Conservation (phyloP, 768 basidiomycete species). For the Mycena maculata region DNA sequence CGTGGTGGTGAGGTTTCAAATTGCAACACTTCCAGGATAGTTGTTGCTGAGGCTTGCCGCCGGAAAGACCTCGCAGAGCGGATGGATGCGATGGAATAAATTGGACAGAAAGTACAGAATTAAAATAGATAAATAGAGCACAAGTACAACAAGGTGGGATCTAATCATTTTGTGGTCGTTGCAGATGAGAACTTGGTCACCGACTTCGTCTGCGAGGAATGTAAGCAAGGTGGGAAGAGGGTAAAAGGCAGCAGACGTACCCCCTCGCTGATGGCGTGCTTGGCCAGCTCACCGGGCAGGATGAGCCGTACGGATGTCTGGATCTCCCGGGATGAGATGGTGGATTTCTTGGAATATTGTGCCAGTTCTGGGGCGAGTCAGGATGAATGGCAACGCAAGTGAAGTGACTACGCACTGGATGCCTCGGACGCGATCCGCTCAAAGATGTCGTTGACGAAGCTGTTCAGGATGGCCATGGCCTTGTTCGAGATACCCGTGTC, state of each 20-base stretch:
- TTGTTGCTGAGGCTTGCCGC: too few relatives aligned
- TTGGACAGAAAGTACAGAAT: conserved; percentile 7
- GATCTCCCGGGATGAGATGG: conserved; percentile 98
- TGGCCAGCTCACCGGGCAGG: conserved; percentile 96
- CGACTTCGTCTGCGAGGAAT: conserved; percentile 28
- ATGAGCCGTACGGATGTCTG: conserved; percentile 96
- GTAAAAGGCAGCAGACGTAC: conserved; percentile 47
- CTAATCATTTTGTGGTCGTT: conserved; percentile 51
- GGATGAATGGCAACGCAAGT: not conserved
- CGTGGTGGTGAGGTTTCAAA: too few relatives aligned
- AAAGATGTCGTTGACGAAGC: conserved; percentile 94
- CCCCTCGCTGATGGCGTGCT: conserved; percentile 98
- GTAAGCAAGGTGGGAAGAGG: not conserved
- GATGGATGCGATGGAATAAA: too few relatives aligned
- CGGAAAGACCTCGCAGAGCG: too few relatives aligned
- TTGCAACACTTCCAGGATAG: too few relatives aligned
- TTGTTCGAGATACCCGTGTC: conserved; percentile 99
- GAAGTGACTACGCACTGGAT: conserved; percentile 68
- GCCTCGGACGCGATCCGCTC: conserved; percentile 93
- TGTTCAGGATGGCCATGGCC: conserved; percentile 92
- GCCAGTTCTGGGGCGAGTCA: conserved; percentile 76
- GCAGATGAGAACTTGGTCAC: conserved; percentile 56
- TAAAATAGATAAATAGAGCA: conserved; percentile 26
- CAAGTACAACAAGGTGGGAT: conserved; percentile 7
- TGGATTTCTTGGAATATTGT: conserved; percentile 98